Percentiles rank a stretch among this genome's conserved stretches.
Conservation (phyloP, 1,284 basidiomycete species). For the Puccinia hordei region DNA sequence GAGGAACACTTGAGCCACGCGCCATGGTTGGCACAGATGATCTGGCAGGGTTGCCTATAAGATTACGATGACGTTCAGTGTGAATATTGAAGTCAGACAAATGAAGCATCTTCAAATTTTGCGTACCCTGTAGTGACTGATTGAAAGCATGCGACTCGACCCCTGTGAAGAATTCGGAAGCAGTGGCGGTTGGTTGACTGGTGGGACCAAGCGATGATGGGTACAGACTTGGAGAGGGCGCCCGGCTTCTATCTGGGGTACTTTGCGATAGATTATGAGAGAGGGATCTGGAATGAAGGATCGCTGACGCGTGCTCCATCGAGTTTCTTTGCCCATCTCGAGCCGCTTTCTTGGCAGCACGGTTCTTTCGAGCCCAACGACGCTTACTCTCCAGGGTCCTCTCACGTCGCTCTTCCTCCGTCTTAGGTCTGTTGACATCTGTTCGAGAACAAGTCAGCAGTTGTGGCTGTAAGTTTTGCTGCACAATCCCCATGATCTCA, state of each 20-base stretch:
- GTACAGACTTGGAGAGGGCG: constrained; percentile 13
- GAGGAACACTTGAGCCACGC: constrained; percentile 12
- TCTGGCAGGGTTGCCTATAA: not conserved
- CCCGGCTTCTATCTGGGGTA: constrained; percentile 24
- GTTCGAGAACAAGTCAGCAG: constrained; percentile 9
- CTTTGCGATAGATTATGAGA: not conserved
- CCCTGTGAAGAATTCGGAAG: not conserved
- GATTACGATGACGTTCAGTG: not conserved
- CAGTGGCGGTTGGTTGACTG: not conserved
- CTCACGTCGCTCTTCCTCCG: constrained; percentile 62
- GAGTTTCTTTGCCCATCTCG: constrained; percentile 33
- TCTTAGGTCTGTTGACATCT: constrained; percentile 64
- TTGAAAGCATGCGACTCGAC: not conserved
- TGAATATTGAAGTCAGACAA: not conserved
- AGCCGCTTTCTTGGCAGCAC: constrained; percentile 54
- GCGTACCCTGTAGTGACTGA: constrained; percentile 36
- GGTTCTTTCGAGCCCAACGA: constrained; percentile 63
- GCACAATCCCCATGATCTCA: constrained; percentile 16
- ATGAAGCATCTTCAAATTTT: not conserved
- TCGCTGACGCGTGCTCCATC: constrained; percentile 1
- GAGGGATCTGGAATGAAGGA: not conserved
- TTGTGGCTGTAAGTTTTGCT: not conserved
- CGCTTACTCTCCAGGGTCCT: constrained; percentile 64
- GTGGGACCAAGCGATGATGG: not conserved
- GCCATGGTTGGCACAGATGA: not conserved